phyloP scores from a whole-genome alignment of 306 rosid genomes.

The Hippophae gyantsensis region DNA sequence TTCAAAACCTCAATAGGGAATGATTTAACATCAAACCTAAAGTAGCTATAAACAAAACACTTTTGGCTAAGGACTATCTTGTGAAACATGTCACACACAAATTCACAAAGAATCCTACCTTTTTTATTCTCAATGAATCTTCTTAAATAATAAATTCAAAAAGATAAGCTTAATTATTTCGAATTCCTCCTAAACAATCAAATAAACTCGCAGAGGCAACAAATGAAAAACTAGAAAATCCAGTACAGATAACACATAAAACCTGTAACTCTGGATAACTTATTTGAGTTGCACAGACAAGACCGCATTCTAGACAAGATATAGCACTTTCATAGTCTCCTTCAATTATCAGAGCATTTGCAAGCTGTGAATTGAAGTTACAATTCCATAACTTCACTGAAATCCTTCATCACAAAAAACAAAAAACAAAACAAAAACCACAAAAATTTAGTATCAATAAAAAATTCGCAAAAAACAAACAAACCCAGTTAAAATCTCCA shows the following conservation, averaged over 20 bases:
- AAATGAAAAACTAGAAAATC: constrained; percentile 10
- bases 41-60: not conserved
- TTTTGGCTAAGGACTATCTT: not conserved
- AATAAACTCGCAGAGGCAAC: constrained; percentile 2
- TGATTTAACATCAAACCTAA: not conserved
- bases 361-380: constrained; percentile 96
- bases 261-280: constrained; percentile 82
- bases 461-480: not conserved
- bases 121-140: too few relatives aligned
- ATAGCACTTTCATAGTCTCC: constrained; percentile 76
- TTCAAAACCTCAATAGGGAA: not conserved
- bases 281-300: constrained; percentile 55
- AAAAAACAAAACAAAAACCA: constrained; percentile 17
- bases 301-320: constrained; percentile 69
- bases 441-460: not conserved
- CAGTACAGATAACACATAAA: constrained; percentile 6
- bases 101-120: too few relatives aligned
- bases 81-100: not conserved
- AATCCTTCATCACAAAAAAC: constrained; percentile 31
- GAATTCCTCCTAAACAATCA: not conserved
- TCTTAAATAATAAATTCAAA: too few relatives aligned
- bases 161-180: not conserved
- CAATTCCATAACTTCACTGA: constrained; percentile 83
- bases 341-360: constrained; percentile 82
- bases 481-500: not conserved